Percentiles rank a stretch among this genome's conserved stretches.
Conservation (phyloP, 2,329 filamentous ascomycete genomes). For the Nemania serpens region DNA sequence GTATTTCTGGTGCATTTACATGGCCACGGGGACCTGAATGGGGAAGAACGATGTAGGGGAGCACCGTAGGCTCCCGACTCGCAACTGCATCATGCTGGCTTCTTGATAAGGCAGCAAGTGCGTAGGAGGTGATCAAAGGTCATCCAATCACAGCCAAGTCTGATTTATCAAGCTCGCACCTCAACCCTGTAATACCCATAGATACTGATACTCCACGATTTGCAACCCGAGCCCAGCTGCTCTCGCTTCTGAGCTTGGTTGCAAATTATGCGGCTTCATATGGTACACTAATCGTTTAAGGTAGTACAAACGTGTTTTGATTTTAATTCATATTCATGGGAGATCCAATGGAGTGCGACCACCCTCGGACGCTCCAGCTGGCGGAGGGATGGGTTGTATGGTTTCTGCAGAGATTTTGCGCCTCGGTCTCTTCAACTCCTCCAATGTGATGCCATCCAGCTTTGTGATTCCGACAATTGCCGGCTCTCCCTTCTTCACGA, state of each 20-base stretch:
- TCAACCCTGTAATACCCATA: not conserved
- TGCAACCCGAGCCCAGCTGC: no score
- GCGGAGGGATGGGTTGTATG: conserved; percentile 29
- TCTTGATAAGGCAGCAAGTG: not conserved
- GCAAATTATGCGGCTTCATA: conserved; percentile 4
- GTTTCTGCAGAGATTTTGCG: conserved; percentile 61
- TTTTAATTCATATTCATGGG: conserved; percentile 28
- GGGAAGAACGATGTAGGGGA: conserved; percentile 18
- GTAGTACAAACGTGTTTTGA: not conserved
- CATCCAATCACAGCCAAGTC: not conserved
- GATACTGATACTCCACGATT: not conserved
- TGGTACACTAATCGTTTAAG: conserved; percentile 21
- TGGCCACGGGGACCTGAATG: not conserved
- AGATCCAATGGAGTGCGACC: conserved; percentile 32
- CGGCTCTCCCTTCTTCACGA: conserved; percentile 89
- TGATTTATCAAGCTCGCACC: not conserved
- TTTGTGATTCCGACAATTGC: conserved; percentile 93
- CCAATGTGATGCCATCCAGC: conserved; percentile 79
- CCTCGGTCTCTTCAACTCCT: conserved; percentile 81
- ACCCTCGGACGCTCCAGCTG: conserved; percentile 23
- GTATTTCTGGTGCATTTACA: not conserved
- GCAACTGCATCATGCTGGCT: not conserved
- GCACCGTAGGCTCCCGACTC: not conserved
- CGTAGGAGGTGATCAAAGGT: not conserved
- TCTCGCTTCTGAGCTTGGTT: not conserved